Evolutionary conservation across 495 filamentous ascomycete species (phyloP), one percentile per base, ranked within the genome.

Genomic region (Lasiosphaeriaceae sp.): DNA sequence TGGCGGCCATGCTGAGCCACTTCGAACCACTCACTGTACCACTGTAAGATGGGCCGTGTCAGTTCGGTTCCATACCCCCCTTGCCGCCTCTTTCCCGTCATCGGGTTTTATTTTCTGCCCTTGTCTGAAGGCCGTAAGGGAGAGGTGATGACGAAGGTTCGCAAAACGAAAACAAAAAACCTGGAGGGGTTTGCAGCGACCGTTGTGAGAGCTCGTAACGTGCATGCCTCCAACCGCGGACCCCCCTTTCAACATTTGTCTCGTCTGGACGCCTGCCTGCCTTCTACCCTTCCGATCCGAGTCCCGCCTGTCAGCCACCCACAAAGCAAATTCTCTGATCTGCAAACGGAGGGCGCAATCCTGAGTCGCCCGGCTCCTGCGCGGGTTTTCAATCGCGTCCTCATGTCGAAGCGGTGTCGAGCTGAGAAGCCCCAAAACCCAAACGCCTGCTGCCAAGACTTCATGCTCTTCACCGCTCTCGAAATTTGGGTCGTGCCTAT

Each of bases 21-120:
- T 24, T 1, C 22, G 22, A 17, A n/a, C 39, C 24, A 14, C 20
- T 56, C 17, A 31, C 45, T 53, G 63, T 66, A 50, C 56, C 50
- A 68, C 63, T 54, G 54, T 63, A 62, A 60, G 59, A 60, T 52
- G 46, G 47, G 55, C 46, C 50, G 23, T 50, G 23, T 16, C 7
- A 11, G n/a, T 14, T 29, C 24, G 47, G 22, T 23, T 50, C 53
- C 22, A 44, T 50, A 16, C 14, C 39, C 14, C 39, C 37, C 21
- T 44, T 11, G 16, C 9, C 34, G 19, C 26, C 47, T 39, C 49
- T 26, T 52, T 56, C 19, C 21, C 26, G 11, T 21, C 22, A 2
- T 23, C 26, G 26, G n/a, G 26, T 23, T 47, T 23, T 47, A 23
- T 47, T 47, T 22, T 22, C 14, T 21, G 5, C 8, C 22, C 20